phyloP scores from a whole-genome alignment of 2,329 filamentous ascomycete species.

The Biscogniauxia sp. region DNA sequence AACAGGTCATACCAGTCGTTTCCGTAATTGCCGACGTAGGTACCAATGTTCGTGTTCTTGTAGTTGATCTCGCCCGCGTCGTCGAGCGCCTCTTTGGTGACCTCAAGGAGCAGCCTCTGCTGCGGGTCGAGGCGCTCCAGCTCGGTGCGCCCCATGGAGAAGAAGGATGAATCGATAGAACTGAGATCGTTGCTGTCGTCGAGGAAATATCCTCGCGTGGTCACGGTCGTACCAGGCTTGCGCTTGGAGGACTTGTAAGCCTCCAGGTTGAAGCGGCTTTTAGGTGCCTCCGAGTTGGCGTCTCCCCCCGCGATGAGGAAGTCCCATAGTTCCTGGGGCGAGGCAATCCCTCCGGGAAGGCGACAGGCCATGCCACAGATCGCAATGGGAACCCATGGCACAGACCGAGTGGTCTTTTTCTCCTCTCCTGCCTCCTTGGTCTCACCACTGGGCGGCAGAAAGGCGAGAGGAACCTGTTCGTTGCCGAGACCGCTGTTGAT shows the following conservation, averaged over 20 bases:
- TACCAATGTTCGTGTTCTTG: constrained; percentile 31
- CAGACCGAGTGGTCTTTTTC: no score
- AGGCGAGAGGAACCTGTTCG: no score
- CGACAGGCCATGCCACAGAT: constrained; percentile 25
- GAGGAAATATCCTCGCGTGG: constrained; percentile 19
- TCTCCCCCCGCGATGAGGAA: constrained; percentile 24
- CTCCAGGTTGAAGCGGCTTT: constrained; percentile 21
- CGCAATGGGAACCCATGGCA: constrained; percentile 6
- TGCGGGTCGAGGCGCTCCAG: constrained; percentile 30
- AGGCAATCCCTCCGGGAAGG: constrained; percentile 26
- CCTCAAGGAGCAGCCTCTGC: constrained; percentile 27
- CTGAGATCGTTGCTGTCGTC: constrained; percentile 20
- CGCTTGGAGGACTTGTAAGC: constrained; percentile 15
- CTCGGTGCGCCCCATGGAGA: constrained; percentile 22
- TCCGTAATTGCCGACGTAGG: constrained; percentile 33
- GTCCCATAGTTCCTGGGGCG: constrained; percentile 27
- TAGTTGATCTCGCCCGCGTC: constrained; percentile 29
- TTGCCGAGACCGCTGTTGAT: no score
- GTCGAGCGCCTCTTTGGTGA: constrained; percentile 31
- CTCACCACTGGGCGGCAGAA: no score
- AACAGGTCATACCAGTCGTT: constrained; percentile 30
- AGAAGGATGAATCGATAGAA: constrained; percentile 20
- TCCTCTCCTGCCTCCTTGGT: no score
- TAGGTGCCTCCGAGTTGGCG: constrained; percentile 19
- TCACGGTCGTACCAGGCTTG: constrained; percentile 15